phyloP scores from a whole-genome alignment of 2,329 filamentous ascomycete genomes.

The Botryotinia calthae region DNA sequence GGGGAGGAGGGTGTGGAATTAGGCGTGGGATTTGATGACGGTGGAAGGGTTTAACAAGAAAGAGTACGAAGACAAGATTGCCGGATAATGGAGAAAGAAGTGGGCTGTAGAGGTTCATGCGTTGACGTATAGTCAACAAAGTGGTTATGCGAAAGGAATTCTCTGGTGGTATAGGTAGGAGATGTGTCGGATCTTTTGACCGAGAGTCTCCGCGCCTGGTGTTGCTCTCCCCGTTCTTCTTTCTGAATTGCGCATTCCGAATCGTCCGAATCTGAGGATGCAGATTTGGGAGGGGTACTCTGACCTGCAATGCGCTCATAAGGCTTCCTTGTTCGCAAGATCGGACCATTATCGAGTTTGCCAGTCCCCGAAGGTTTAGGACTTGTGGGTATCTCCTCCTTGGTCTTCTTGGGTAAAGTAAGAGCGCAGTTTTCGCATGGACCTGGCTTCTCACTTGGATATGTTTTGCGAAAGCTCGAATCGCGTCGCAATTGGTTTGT shows the following conservation, averaged over 20 bases:
- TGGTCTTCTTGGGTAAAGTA: conserved; percentile 54
- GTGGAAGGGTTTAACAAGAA: conserved; percentile 64
- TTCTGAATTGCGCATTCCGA: conserved; percentile 31
- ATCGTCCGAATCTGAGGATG: conserved; percentile 33
- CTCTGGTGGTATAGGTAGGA: conserved; percentile 42
- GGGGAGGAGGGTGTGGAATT: conserved; percentile 44
- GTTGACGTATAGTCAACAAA: conserved; percentile 68
- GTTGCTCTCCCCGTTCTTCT: conserved; percentile 26
- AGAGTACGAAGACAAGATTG: conserved; percentile 65
- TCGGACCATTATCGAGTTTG: conserved; percentile 45
- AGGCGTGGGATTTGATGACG: conserved; percentile 41
- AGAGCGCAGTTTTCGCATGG: conserved; percentile 69
- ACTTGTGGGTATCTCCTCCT: conserved; percentile 31
- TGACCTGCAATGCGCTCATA: conserved; percentile 54
- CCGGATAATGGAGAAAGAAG: conserved; percentile 65
- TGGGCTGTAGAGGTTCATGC: conserved; percentile 59
- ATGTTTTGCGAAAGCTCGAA: conserved; percentile 60
- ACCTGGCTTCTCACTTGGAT: conserved; percentile 62
- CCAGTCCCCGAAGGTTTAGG: conserved; percentile 9
- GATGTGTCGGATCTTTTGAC: conserved; percentile 29
- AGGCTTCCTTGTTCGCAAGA: conserved; percentile 58
- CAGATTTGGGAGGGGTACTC: conserved; percentile 35
- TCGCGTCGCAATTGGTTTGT: conserved; percentile 47
- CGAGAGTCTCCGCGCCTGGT: conserved; percentile 7
- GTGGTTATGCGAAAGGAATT: conserved; percentile 54